A percentile compares a stretch with the other conserved stretches of the same genome.
Conservation (phyloP, 2,329 filamentous ascomycete species). For the Davidsoniella neocaledoniae region DNA sequence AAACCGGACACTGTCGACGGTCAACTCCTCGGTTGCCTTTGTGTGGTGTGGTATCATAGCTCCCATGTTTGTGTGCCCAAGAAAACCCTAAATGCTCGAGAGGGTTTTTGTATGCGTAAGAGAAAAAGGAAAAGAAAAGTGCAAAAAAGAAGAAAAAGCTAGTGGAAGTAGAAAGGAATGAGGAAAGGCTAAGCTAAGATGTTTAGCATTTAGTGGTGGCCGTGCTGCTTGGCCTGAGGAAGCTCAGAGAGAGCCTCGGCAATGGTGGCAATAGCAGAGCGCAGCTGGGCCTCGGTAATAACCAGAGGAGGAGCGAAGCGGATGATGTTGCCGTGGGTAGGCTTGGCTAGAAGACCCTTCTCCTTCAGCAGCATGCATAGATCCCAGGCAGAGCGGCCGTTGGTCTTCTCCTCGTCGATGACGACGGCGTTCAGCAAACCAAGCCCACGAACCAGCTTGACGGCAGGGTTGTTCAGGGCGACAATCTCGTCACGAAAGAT, state of each 20-base stretch:
- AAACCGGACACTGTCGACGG: conserved; percentile 9
- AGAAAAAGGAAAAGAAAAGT: neutral
- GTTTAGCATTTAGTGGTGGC: conserved; percentile 19
- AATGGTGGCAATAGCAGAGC: conserved; percentile 63
- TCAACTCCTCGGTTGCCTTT: conserved; percentile 1
- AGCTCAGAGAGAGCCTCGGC: conserved; percentile 67
- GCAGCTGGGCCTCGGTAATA: conserved; percentile 76
- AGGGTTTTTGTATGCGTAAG: neutral
- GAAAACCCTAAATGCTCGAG: conserved; percentile 3
- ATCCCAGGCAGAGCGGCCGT: conserved; percentile 85
- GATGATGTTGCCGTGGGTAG: conserved; percentile 97
- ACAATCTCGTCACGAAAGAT: conserved; percentile 66
- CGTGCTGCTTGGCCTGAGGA: conserved; percentile 34
- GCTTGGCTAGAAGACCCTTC: conserved; percentile 92
- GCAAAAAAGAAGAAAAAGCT: neutral
- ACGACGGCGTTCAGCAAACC: conserved; percentile 90
- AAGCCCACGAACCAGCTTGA: conserved; percentile 74
- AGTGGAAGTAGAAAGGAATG: neutral
- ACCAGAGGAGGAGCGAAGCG: conserved; percentile 91
- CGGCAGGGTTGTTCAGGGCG: conserved; percentile 62
- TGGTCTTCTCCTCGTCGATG: conserved; percentile 77
- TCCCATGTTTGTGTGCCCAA: conserved; percentile 2
- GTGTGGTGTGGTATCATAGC: conserved; percentile 7
- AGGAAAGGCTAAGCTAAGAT: neutral
- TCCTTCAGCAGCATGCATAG: conserved; percentile 88